Base-by-base conservation (phyloP, 78 protist genomes). In the Abeoforma whisleri region DNA sequence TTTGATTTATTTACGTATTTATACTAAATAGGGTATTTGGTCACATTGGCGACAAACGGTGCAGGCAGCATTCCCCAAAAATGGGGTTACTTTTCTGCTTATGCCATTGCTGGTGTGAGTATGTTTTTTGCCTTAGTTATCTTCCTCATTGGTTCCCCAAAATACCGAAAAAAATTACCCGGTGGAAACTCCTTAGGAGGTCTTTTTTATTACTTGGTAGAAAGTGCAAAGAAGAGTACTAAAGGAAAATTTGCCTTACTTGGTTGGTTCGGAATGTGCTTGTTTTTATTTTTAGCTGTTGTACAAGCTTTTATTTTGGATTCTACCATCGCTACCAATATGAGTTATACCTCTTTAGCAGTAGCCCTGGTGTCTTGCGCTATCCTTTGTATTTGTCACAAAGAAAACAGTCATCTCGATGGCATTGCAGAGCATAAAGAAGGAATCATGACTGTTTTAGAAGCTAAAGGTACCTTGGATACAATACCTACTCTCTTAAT, bases 21-120 rank as follows among this genome's bases (percentile, higher is more conserved):
- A n/a, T n/a, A n/a, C n/a, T n/a, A n/a, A n/a, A n/a, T n/a, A n/a
- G 83, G 71, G 8, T 79, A 79, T 57, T 57, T 79, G 74, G 57
- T 79, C 2, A 79, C 83, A 31, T 33, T 79, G 32, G 83, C 83
- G 2, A 79, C 57, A 22, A 34, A 8, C 8, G 83, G 83, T 30
- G 8, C 39, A 8, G 74, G 74, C 57, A 8, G 19, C 12, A 79
- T 79, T 57, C 83, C 83, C 39, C 83, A 79, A 57, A 57, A 79
- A 38, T 79, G 16, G n/a, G 83, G 83, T 34, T 79, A 40, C 57
- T 79, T 79, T 39, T 79, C 83, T 79, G 83, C 83, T 30, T 79
- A 79, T 57, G 16, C 8, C 8, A 79, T 40, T 57, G 39, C 83
- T 12, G 57, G 8, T 57, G 83, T 8, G 16, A 16, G 57, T 8